Evolutionary conservation across 2,329 filamentous ascomycete species (phyloP).

Genomic region (Aspergillus brunneoviolaceus): DNA sequence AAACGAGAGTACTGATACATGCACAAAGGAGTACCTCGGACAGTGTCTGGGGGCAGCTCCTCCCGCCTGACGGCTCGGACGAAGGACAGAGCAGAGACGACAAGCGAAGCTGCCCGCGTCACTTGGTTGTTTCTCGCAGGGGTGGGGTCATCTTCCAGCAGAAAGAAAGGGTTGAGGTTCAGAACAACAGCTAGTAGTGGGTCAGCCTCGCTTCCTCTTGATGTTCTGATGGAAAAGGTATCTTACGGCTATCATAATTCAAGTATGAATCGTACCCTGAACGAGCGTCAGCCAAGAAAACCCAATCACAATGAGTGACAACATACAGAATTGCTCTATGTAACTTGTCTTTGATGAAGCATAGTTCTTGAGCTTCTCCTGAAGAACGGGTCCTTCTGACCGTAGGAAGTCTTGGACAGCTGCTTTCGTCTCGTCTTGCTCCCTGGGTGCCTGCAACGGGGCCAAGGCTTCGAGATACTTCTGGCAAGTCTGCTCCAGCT

Average conservation of each 20-base stretch:
- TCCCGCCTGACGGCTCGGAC: constrained; percentile 90
- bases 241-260: constrained; percentile 82
- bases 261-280: constrained; percentile 97
- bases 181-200: constrained; percentile 69
- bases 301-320: not conserved
- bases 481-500: constrained; percentile 72
- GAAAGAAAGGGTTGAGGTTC: constrained; percentile 96
- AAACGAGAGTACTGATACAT: constrained; percentile 98
- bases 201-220: constrained; percentile 9
- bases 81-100: constrained; percentile 86
- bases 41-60: constrained; percentile 83
- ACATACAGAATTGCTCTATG: constrained; percentile 97
- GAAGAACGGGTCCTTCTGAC: constrained; percentile 76
- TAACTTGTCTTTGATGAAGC: constrained; percentile 90
- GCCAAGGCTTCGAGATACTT: constrained; percentile 78
- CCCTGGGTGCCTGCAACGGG: constrained; percentile 76
- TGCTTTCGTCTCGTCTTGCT: constrained; percentile 77
- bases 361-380: constrained; percentile 87
- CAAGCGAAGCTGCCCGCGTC: constrained; percentile 86
- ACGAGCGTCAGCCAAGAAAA: constrained; percentile 8
- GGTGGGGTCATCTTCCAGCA: constrained; percentile 95
- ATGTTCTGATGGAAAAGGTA: constrained; percentile 2
- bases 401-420: constrained; percentile 82
- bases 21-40: constrained; percentile 81
- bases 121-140: constrained; percentile 96